Evolutionary conservation across 345 rosid genomes (phyloP), one percentile per base, ranked within the genome.

Genomic region (Orychophragmus violaceus): DNA sequence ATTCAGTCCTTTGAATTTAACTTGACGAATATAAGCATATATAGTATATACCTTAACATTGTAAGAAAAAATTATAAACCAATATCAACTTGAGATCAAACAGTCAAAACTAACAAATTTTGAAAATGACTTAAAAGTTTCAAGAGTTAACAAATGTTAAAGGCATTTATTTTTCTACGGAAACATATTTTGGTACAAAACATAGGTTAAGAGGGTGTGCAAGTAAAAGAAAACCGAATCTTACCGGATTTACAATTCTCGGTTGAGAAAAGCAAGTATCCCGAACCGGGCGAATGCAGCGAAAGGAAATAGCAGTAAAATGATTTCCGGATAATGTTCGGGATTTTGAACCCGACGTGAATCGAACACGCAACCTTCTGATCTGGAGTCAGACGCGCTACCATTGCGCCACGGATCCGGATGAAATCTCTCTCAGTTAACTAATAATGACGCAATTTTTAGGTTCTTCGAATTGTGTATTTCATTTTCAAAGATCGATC

Each of bases 341-440:
- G 64, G 74, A 42, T 0, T 12, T 78, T 84, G 97, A 90, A 87
- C 90, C 90, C 84, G 85, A 85, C 95, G 87, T 84, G 84, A 84
- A 87, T 87, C 88, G 87, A 90, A 83, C 91, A 83, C 88, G 87
- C 96, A 84, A 88, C 90, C 97, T 91, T 91, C 88, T 86, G 91
- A 88, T 83, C 91, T 83, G 91, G 97, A 84, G 93, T 83, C 91
- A 84, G 87, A 84, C 89, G 87, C 85, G 89, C 97, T 82, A 86
- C 93, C 96, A 83, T 88, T 91, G 93, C 88, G 88, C 95, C 90
- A 84, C 89, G 82, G 90, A 84, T 85, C 90, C 90, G 41, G 63
- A 53, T 33, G 9, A 0, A 7, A 16, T 1, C 12, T 8, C 12
- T 32, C 11, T 8, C 12, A 1, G 0, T 32, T 17, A 14, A 0